A percentile compares a stretch with the other conserved stretches of the same genome.
Evolutionary conservation across 495 filamentous ascomycete species (phyloP).

Genomic region (Trichoderma parareesei): DNA sequence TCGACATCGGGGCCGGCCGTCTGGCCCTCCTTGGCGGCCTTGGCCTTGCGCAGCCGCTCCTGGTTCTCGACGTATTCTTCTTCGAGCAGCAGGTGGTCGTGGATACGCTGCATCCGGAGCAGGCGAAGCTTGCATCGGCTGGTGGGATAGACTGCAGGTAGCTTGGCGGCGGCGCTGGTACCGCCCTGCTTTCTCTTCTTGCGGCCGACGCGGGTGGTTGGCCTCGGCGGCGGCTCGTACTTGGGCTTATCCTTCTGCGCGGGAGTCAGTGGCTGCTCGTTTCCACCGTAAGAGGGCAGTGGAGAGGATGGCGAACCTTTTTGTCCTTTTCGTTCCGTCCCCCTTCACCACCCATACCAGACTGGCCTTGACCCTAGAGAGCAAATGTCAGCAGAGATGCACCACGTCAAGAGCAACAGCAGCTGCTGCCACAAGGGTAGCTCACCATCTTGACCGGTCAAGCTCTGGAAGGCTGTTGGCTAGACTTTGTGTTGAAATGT

Average conservation of each 20-base stretch:
- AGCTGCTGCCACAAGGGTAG: not conserved
- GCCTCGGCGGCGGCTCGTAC: conserved; percentile 96
- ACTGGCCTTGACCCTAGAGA: conserved; percentile 73
- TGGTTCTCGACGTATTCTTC: conserved; percentile 99
- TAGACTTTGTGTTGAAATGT: no score
- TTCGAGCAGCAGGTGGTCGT: conserved; percentile 93
- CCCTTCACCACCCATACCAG: conserved; percentile 70
- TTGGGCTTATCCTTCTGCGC: conserved; percentile 94
- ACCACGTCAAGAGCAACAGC: not conserved
- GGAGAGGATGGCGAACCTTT: conserved; percentile 55
- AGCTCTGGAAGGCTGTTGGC: conserved; percentile 6
- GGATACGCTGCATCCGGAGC: conserved; percentile 95
- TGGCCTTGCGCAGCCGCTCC: conserved; percentile 85
- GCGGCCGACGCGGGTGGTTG: conserved; percentile 94
- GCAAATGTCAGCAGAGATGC: not conserved
- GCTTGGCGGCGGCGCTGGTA: conserved; percentile 86
- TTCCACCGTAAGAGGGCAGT: not conserved
- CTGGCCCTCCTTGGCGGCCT: conserved; percentile 62
- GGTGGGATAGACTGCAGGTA: conserved; percentile 87
- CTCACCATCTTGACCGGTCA: conserved; percentile 21
- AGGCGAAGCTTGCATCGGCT: conserved; percentile 96
- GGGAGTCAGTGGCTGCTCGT: not conserved
- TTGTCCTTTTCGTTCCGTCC: conserved; percentile 85
- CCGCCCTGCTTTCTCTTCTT: conserved; percentile 94
- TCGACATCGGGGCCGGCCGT: conserved; percentile 55